Conservation (phyloP, 768 basidiomycete genomes). For the Steccherinum ochraceum region DNA sequence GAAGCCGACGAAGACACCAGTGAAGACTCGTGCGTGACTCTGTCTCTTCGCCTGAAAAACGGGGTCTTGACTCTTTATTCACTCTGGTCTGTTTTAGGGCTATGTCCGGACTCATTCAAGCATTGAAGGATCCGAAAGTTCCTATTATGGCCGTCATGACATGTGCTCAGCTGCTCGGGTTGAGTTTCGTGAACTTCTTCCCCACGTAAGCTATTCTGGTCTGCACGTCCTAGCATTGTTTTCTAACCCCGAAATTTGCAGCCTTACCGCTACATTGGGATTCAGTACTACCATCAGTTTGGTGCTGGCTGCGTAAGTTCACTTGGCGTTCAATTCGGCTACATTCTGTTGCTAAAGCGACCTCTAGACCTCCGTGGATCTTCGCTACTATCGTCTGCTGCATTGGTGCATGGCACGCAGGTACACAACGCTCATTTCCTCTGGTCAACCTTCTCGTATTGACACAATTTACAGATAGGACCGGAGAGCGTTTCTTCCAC, state of each 20-base stretch:
- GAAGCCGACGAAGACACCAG: conserved; percentile 59
- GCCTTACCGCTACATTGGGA: conserved; percentile 53
- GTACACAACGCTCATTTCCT: conserved; percentile 16
- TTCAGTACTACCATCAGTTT: conserved; percentile 53
- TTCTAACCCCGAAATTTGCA: conserved; percentile 14
- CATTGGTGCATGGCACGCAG: conserved; percentile 52
- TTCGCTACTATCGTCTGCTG: conserved; percentile 42
- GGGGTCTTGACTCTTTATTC: background rate
- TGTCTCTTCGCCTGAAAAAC: no score
- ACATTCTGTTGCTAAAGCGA: background rate
- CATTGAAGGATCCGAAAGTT: conserved; percentile 50
- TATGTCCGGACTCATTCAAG: conserved; percentile 45
- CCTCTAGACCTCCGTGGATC: conserved; percentile 57
- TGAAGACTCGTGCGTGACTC: conserved; percentile 44
- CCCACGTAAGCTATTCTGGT: conserved; percentile 31
- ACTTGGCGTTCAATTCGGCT: background rate
- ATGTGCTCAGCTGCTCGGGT: conserved; percentile 43
- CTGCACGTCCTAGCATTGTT: background rate
- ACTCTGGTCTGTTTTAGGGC: conserved; percentile 31
- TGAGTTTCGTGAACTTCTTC: conserved; percentile 60
- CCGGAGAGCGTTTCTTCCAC: conserved; percentile 64
- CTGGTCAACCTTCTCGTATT: background rate
- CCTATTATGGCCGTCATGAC: conserved; percentile 47
- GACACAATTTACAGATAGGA: conserved; percentile 33
- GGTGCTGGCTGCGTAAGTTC: conserved; percentile 52